Evolutionary conservation across 257 asterid species (phyloP), one percentile per base, ranked within the genome.

Genomic region (Forsythia viridissima): DNA sequence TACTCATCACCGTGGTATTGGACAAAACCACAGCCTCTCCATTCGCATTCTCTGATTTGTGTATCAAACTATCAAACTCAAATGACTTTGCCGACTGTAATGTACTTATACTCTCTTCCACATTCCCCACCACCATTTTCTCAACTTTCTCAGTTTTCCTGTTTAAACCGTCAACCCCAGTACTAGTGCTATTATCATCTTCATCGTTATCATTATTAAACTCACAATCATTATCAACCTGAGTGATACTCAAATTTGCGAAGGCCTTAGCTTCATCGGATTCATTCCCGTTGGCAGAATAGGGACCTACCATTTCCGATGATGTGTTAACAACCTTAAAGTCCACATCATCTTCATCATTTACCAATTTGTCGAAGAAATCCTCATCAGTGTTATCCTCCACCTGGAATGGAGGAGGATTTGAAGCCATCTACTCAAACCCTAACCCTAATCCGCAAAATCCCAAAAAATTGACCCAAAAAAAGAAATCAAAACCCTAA

Each of bases 301-400:
- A 55, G 4, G 67, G 81, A 30, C 40, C 86, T 34, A 77, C 86
- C 30, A 86, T 70, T 36, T 78, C 81, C 55, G 84, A 51, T n/a
- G 86, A 78, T 21, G 86, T 8, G 46, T 81, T 73, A 63, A 84
- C 74, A 79, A 80, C 89, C 77, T 89, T 91, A 76, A 84, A 86
- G 84, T 76, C 91, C 69, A 82, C 76, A 70, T 85, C 91, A 63
- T 90, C 95, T 37, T 92, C 97, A 69, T 92, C 99, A 81, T 88
- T 74, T 85, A 92, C 99, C 88, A 95, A 88, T 68, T 96, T 92
- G 79, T 96, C 98, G 70, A 96, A 96, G 80, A 96, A 96, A 83
- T 91, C 98, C 85, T 92, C 97, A 84, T 96, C 99, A 30, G 96
- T 88, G 81, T 87, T 92, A 92, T 96, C 99, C 97, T 96, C 99